Evolutionary conservation across 495 filamentous ascomycete genomes (phyloP).

Genomic region (Mytilinidion resinicola): DNA sequence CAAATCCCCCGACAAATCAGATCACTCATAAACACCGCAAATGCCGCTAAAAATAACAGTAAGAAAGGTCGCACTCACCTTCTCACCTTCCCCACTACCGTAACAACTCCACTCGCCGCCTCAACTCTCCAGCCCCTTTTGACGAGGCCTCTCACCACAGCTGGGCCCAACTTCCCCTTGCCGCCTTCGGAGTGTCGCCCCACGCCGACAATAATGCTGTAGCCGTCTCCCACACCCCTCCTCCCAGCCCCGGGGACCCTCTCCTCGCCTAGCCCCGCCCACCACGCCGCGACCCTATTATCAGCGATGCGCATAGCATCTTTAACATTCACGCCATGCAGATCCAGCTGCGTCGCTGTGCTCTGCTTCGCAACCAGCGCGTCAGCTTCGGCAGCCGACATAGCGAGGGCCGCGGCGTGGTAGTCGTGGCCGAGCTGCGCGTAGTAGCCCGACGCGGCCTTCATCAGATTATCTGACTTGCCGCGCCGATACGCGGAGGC

Average conservation of each 20-base stretch:
- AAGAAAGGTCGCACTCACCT: too few species aligned
- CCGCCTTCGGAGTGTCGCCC: constrained; percentile 77
- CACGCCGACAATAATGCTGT: constrained; percentile 71
- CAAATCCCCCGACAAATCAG: too few species aligned
- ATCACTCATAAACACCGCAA: too few species aligned
- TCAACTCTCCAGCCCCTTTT: constrained; percentile 79
- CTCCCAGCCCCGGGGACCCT: constrained; percentile 41
- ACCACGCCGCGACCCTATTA: constrained; percentile 66
- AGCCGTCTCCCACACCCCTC: constrained; percentile 39
- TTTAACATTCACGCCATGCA: constrained; percentile 77
- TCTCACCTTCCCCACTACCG: constrained; percentile 40
- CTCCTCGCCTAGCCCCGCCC: constrained; percentile 62
- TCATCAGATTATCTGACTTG: constrained; percentile 60
- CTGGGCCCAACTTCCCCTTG: constrained; percentile 64
- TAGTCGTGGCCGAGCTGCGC: constrained; percentile 51
- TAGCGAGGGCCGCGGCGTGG: constrained; percentile 40
- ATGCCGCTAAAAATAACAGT: too few species aligned
- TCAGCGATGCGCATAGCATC: constrained; percentile 72
- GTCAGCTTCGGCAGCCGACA: constrained; percentile 51
- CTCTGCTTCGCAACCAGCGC: constrained; percentile 56
- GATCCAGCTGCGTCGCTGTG: constrained; percentile 53
- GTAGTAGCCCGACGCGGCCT: constrained; percentile 62
- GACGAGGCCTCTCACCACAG: constrained; percentile 69
- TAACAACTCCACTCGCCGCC: constrained; percentile 59
- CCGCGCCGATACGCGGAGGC: constrained; percentile 54